These are phyloP conservation scores for Coemansia sp. DNA, from an alignment of 371 early-diverging fungal species.

Conservation along the genomic window DNA sequence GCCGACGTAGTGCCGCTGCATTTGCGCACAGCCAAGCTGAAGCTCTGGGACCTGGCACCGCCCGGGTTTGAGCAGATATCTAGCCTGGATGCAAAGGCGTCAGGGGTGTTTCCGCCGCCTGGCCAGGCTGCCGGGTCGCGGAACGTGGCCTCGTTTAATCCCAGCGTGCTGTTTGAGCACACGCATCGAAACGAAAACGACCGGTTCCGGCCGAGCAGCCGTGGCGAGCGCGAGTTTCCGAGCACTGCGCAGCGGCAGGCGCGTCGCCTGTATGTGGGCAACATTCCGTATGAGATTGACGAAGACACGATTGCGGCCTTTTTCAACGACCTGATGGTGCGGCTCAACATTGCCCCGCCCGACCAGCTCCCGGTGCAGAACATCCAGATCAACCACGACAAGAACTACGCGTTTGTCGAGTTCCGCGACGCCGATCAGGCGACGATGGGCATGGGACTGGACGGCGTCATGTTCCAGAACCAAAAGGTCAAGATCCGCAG, in stretches of 20 bases:
- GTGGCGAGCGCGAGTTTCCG: constrained; percentile 52
- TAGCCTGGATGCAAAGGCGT: constrained; percentile 85
- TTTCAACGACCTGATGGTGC: constrained; percentile 83
- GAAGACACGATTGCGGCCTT: constrained; percentile 79
- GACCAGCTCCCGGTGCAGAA: constrained; percentile 68
- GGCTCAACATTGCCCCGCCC: constrained; percentile 62
- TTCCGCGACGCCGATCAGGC: constrained; percentile 89
- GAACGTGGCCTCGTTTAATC: constrained; percentile 60
- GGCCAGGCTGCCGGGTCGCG: constrained; percentile 76
- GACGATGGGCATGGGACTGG: constrained; percentile 86
- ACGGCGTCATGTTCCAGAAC: constrained; percentile 84
- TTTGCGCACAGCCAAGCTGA: constrained; percentile 73
- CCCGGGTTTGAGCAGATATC: constrained; percentile 89
- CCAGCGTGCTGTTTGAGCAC: constrained; percentile 51
- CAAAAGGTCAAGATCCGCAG: constrained; percentile 87
- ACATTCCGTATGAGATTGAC: constrained; percentile 78
- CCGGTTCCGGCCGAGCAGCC: constrained; percentile 51
- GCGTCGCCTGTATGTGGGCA: constrained; percentile 88
- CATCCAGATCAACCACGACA: constrained; percentile 87
- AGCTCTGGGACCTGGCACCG: constrained; percentile 93
- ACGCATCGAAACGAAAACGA: constrained; percentile 52
- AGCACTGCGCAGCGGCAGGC: constrained; percentile 66
- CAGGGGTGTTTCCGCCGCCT: constrained; percentile 90
- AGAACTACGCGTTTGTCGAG: constrained; percentile 95
- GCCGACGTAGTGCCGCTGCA: constrained; percentile 70